Conservation (phyloP, 2,329 filamentous ascomycete species). For the Neocatenulostroma microsporum region DNA sequence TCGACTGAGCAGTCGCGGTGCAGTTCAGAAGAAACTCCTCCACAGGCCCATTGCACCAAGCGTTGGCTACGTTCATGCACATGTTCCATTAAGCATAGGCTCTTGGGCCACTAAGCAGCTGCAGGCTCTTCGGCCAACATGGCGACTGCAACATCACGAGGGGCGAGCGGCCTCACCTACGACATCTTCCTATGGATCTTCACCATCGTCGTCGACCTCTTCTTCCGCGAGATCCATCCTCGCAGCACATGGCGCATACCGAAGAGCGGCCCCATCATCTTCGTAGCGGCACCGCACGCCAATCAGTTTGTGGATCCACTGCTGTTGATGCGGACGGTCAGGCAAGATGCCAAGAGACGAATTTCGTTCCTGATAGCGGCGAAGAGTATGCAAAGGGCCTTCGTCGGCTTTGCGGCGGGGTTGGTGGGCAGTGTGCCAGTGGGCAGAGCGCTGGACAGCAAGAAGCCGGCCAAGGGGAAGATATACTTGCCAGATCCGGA, state of each 20-base stretch:
- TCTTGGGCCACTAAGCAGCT: too few relatives aligned
- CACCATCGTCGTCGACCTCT: constrained; percentile 82
- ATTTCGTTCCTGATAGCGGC: constrained; percentile 90
- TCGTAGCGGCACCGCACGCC: constrained; percentile 93
- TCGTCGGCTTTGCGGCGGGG: constrained; percentile 80
- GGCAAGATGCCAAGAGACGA: constrained; percentile 76
- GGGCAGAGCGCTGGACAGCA: constrained; percentile 79
- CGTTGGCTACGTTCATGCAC: too few relatives aligned
- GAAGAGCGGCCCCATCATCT: constrained; percentile 77
- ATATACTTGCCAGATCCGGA: constrained; percentile 87
- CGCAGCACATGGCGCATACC: constrained; percentile 93
- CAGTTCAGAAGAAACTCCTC: too few relatives aligned
- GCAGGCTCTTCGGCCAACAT: too few relatives aligned
- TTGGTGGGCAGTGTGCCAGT: constrained; percentile 89
- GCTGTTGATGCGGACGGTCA: constrained; percentile 83
- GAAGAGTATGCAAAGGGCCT: constrained; percentile 83
- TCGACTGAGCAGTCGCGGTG: too few relatives aligned
- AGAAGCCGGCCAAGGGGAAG: constrained; percentile 68
- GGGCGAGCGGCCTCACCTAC: constrained; percentile 39
- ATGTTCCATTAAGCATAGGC: too few relatives aligned
- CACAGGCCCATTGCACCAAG: too few relatives aligned
- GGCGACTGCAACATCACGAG: too few relatives aligned
- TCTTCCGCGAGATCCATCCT: constrained; percentile 96
- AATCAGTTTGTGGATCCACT: constrained; percentile 98
- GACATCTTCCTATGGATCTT: constrained; percentile 70